These are phyloP conservation scores for Pyrrhoderma lamaoense DNA, from an alignment of 1,284 basidiomycete genomes.

Conservation along the genomic window DNA sequence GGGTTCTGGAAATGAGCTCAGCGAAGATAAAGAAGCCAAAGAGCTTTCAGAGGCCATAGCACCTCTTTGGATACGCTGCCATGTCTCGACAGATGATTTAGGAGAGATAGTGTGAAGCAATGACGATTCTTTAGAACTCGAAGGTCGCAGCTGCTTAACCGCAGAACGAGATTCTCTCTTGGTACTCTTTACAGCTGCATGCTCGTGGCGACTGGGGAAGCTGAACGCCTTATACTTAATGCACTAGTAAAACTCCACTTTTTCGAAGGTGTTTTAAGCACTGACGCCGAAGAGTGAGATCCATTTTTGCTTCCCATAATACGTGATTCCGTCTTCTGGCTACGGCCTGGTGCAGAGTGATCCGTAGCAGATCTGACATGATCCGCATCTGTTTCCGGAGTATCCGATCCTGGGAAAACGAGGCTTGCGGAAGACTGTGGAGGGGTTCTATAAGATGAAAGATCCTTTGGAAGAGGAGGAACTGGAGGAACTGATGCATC, in stretches of 20 bases:
- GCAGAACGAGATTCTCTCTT: slow-evolving; percentile 60
- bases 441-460: slow-evolving; percentile 71
- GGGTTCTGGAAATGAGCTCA: slow-evolving; percentile 50
- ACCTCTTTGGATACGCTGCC: slow-evolving; percentile 62
- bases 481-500: slow-evolving; percentile 72
- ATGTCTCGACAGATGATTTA: slow-evolving; percentile 39
- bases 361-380: slow-evolving; percentile 33
- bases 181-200: slow-evolving; percentile 37
- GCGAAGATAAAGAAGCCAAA: slow-evolving; percentile 62
- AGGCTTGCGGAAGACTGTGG: slow-evolving; percentile 46
- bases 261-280: slow-evolving; percentile 47
- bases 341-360: background rate
- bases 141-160: slow-evolving; percentile 55
- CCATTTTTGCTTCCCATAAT: too few species aligned
- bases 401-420: slow-evolving; percentile 37
- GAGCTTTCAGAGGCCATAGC: slow-evolving; percentile 72
- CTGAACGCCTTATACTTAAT: slow-evolving; percentile 72
- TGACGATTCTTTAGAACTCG: slow-evolving; percentile 55
- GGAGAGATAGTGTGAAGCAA: slow-evolving; percentile 34
- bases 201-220: slow-evolving; percentile 53
- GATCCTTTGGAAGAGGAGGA: slow-evolving; percentile 90
- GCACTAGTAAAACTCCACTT: slow-evolving; percentile 96
- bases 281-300: slow-evolving; percentile 5
- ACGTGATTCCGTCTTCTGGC: background rate
- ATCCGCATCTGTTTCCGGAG: slow-evolving; percentile 28